A percentile compares a stretch with the other conserved stretches of the same genome.
These are phyloP conservation scores for Lasiodiplodia citricola DNA, from an alignment of 2,329 filamentous ascomycete species.

Conservation along the genomic window DNA sequence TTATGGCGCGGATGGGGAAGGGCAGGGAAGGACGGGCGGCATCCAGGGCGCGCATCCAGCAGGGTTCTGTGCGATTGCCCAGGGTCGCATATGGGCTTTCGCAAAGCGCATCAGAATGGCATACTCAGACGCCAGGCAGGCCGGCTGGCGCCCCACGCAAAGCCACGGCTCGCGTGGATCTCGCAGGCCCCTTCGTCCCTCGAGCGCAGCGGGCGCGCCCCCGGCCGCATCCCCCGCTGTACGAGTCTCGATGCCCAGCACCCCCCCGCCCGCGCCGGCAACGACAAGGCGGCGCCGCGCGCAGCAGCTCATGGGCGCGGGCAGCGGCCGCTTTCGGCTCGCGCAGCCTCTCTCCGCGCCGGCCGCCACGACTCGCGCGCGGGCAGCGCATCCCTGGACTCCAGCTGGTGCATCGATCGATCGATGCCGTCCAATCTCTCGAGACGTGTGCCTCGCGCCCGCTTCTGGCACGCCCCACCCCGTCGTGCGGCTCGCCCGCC, in stretches of 20 bases:
- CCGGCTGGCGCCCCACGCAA: slow-evolving; percentile 26
- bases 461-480: slow-evolving; percentile 25
- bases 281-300: slow-evolving; percentile 20
- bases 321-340: slow-evolving; percentile 21
- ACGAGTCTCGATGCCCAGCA: not conserved
- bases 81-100: slow-evolving; percentile 29
- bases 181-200: slow-evolving; percentile 12
- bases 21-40: slow-evolving; percentile 19
- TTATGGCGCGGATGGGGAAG: slow-evolving; percentile 24
- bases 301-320: slow-evolving; percentile 4
- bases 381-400: slow-evolving; percentile 22
- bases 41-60: slow-evolving; percentile 28
- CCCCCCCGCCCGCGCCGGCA: slow-evolving; percentile 13
- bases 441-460: slow-evolving; percentile 22
- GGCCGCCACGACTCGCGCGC: slow-evolving; percentile 16
- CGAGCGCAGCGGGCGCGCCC: slow-evolving; percentile 3
- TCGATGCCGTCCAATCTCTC: slow-evolving; percentile 24
- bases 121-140: slow-evolving; percentile 23
- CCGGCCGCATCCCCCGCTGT: slow-evolving; percentile 2
- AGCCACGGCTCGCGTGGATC: slow-evolving; percentile 28
- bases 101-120: slow-evolving; percentile 28
- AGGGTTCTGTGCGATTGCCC: slow-evolving; percentile 27
- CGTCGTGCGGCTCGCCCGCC: slow-evolving; percentile 22
- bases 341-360: slow-evolving; percentile 21
- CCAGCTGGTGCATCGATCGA: slow-evolving; percentile 25